Conservation (phyloP, 1,284 basidiomycete species). For the Cryptococcus sp. region DNA sequence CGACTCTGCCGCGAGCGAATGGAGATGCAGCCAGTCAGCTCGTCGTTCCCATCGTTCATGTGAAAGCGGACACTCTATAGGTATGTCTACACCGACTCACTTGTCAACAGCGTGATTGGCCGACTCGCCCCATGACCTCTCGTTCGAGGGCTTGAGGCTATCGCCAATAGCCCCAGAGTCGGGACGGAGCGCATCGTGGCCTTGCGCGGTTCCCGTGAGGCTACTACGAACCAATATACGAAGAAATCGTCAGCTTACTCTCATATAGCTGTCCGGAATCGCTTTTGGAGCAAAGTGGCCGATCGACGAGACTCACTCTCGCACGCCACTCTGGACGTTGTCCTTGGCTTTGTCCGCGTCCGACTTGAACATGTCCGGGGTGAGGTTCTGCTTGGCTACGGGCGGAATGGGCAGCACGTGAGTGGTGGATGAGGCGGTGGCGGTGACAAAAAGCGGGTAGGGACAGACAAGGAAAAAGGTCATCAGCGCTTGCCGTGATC, state of each 20-base stretch:
- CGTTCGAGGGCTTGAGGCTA: conserved; percentile 15
- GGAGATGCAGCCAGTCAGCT: neutral
- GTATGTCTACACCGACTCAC: conserved; percentile 8
- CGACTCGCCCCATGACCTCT: conserved; percentile 12
- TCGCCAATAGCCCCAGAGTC: conserved; percentile 8
- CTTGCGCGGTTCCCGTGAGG: conserved; percentile 11
- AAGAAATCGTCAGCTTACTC: neutral
- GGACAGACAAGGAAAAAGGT: neutral
- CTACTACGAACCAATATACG: neutral
- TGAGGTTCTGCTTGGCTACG: conserved; percentile 18
- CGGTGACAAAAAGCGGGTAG: neutral
- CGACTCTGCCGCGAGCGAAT: conserved; percentile 6
- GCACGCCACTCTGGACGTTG: conserved; percentile 9
- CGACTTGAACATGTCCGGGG: conserved; percentile 22
- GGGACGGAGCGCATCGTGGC: conserved; percentile 16
- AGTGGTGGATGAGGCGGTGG: neutral
- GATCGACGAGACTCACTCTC: conserved; percentile 15
- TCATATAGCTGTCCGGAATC: neutral
- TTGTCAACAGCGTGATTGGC: conserved; percentile 16
- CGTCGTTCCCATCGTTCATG: neutral
- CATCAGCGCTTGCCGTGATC: neutral
- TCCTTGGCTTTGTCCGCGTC: conserved; percentile 23
- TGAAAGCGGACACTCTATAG: neutral
- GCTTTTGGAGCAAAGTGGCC: neutral
- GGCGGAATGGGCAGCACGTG: neutral